Percentiles rank a stretch among this genome's conserved stretches.
Conservation (phyloP, 371 early-diverging fungal genomes). For the Rhizopus arrhizus region DNA sequence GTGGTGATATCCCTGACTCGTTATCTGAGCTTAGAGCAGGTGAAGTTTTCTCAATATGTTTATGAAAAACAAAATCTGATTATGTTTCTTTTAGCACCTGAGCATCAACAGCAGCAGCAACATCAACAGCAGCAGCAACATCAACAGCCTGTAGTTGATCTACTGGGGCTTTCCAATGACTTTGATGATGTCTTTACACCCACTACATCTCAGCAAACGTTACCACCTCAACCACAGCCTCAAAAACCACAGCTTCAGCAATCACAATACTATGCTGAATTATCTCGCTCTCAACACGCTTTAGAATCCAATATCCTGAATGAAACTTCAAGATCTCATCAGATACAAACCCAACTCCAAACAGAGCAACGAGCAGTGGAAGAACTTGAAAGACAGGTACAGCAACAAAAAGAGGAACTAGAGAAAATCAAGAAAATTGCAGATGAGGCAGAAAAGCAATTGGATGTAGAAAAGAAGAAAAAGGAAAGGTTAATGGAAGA, state of each 20-base stretch:
- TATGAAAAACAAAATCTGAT: not conserved
- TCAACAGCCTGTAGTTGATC: slow-evolving; percentile 25
- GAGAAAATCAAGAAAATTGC: slow-evolving; percentile 35
- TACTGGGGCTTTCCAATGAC: slow-evolving; percentile 29
- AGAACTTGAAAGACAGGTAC: slow-evolving; percentile 28
- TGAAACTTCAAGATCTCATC: slow-evolving; percentile 26
- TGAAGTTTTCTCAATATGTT: not conserved
- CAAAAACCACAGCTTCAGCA: slow-evolving; percentile 11
- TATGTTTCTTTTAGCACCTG: not conserved
- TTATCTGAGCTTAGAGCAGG: slow-evolving; percentile 22
- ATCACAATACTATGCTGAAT: slow-evolving; percentile 5
- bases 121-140: not conserved
- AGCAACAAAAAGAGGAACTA: slow-evolving; percentile 33
- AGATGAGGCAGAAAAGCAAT: slow-evolving; percentile 37
- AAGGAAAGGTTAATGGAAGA: slow-evolving; percentile 35
- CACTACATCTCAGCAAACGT: slow-evolving; percentile 14
- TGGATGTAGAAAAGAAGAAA: slow-evolving; percentile 33
- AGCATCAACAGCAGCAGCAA: slow-evolving; percentile 1
- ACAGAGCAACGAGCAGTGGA: slow-evolving; percentile 29
- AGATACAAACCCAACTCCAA: slow-evolving; percentile 26
- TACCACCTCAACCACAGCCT: slow-evolving; percentile 8
- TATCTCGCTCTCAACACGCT: slow-evolving; percentile 8
- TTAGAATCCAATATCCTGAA: slow-evolving; percentile 22
- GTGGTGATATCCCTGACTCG: slow-evolving; percentile 43
- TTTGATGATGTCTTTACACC: slow-evolving; percentile 7